These are phyloP conservation scores for Salisapilia sapeloensis DNA, from an alignment of 352 stramenopile species.

Conservation along the genomic window DNA sequence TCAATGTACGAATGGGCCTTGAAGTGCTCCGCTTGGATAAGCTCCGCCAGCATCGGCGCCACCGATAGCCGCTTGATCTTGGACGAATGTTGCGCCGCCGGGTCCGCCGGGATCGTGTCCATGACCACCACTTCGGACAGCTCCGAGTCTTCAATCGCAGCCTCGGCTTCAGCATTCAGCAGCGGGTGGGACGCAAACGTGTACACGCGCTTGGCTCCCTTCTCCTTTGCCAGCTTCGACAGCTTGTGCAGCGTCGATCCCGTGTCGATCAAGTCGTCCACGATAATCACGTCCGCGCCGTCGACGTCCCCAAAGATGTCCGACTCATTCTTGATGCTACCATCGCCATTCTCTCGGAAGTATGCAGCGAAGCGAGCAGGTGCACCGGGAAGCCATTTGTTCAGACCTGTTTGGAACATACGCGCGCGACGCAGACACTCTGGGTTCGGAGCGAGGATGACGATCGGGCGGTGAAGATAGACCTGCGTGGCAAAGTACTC, in stretches of 20 bases:
- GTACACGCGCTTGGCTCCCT: slow-evolving; percentile 78
- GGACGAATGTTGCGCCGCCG: slow-evolving; percentile 35
- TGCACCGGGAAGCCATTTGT: slow-evolving; percentile 76
- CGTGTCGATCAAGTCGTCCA: slow-evolving; percentile 87
- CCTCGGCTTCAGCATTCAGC: slow-evolving; percentile 74
- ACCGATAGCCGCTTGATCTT: slow-evolving; percentile 84
- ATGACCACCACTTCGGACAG: slow-evolving; percentile 81
- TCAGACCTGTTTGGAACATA: slow-evolving; percentile 74
- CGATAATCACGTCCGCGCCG: slow-evolving; percentile 80
- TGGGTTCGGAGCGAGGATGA: slow-evolving; percentile 82
- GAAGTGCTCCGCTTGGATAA: slow-evolving; percentile 85
- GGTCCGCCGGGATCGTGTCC: slow-evolving; percentile 71
- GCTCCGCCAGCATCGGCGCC: slow-evolving; percentile 75
- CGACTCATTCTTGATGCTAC: slow-evolving; percentile 35
- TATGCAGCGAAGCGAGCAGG: slow-evolving; percentile 69
- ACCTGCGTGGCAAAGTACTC: slow-evolving; percentile 85
- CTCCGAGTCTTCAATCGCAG: slow-evolving; percentile 67
- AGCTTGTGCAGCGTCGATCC: slow-evolving; percentile 66
- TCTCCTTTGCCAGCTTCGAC: slow-evolving; percentile 62
- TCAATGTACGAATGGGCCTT: slow-evolving; percentile 84
- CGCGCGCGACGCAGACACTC: slow-evolving; percentile 68
- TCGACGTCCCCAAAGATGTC: slow-evolving; percentile 83
- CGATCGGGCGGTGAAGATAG: slow-evolving; percentile 51
- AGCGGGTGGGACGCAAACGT: slow-evolving; percentile 84
- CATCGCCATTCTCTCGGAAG: slow-evolving; percentile 47